Evolutionary conservation across 805 yeast genomes (phyloP).

Genomic region (Wickerhamomyces canadensis): DNA sequence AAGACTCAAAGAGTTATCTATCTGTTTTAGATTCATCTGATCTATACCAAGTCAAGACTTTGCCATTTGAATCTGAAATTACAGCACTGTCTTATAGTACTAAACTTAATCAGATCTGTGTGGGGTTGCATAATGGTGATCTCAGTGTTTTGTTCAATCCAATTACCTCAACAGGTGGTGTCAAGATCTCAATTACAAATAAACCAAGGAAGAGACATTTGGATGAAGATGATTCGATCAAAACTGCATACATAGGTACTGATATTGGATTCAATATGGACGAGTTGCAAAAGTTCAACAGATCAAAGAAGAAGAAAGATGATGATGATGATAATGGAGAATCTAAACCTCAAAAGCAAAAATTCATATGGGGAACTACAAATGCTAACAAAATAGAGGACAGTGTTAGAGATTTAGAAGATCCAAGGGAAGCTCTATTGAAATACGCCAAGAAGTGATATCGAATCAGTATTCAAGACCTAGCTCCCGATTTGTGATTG

Average conservation of each 20-base stretch:
- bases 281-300: slow-evolving; percentile 12
- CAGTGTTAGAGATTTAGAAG: not conserved
- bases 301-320: slow-evolving; percentile 8
- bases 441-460: not conserved
- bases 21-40: slow-evolving; percentile 19
- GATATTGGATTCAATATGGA: slow-evolving; percentile 16
- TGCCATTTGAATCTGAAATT: slow-evolving; percentile 4
- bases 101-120: slow-evolving; percentile 19
- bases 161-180: slow-evolving; percentile 16
- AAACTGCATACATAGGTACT: not conserved
- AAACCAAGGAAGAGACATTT: slow-evolving; percentile 15
- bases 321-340: not conserved
- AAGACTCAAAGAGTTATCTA: not conserved
- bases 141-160: slow-evolving; percentile 17
- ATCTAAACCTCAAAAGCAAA: slow-evolving; percentile 3
- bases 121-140: slow-evolving; percentile 15
- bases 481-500: not conserved
- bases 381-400: not conserved
- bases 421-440: not conserved
- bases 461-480: slow-evolving; percentile 3
- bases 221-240: slow-evolving; percentile 10
- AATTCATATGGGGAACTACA: slow-evolving; percentile 13
- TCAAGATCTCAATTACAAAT: slow-evolving; percentile 13
- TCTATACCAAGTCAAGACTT: slow-evolving; percentile 8
- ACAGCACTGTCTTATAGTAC: slow-evolving; percentile 20